A percentile compares a stretch with the other conserved stretches of the same genome.
phyloP scores from a whole-genome alignment of 73 alveolate species.

The Paramecium sonneborni region DNA sequence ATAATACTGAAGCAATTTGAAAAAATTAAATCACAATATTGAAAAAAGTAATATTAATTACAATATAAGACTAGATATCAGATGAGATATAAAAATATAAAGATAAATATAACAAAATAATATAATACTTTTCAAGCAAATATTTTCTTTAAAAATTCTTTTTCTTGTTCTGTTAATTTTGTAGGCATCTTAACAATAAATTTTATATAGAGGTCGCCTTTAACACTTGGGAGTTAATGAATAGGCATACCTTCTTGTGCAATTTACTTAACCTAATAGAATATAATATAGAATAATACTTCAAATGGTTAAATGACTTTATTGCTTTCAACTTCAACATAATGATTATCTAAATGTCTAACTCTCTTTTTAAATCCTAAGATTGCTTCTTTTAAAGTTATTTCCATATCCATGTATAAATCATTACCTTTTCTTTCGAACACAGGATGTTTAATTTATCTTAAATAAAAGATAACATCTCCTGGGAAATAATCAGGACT shows the following conservation, averaged over 20 bases:
- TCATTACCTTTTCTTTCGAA: slow-evolving; percentile 89
- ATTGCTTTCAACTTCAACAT: slow-evolving; percentile 81
- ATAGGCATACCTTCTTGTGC: slow-evolving; percentile 97
- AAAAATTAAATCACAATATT: too few species aligned
- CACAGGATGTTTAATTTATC: slow-evolving; percentile 75
- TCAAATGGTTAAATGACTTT: slow-evolving; percentile 89
- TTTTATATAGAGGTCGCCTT: slow-evolving; percentile 89
- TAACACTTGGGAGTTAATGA: slow-evolving; percentile 84
- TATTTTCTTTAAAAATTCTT: background rate
- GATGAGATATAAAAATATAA: too few species aligned
- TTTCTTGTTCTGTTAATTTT: slow-evolving; percentile 78
- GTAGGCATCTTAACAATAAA: slow-evolving; percentile 90
- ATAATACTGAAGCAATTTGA: too few species aligned
- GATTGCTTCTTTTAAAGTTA: slow-evolving; percentile 92
- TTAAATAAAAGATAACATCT: slow-evolving; percentile 88
- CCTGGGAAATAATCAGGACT: slow-evolving; percentile 95
- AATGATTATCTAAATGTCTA: slow-evolving; percentile 90
- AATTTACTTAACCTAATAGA: slow-evolving; percentile 74
- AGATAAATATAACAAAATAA: background rate
- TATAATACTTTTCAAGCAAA: background rate
- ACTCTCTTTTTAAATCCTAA: slow-evolving; percentile 92
- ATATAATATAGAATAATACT: background rate
- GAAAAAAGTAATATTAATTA: too few species aligned
- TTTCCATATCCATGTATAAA: slow-evolving; percentile 76
- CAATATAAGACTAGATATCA: too few species aligned